phyloP scores from a whole-genome alignment of 768 basidiomycete genomes.

The Lactarius hatsudake region DNA sequence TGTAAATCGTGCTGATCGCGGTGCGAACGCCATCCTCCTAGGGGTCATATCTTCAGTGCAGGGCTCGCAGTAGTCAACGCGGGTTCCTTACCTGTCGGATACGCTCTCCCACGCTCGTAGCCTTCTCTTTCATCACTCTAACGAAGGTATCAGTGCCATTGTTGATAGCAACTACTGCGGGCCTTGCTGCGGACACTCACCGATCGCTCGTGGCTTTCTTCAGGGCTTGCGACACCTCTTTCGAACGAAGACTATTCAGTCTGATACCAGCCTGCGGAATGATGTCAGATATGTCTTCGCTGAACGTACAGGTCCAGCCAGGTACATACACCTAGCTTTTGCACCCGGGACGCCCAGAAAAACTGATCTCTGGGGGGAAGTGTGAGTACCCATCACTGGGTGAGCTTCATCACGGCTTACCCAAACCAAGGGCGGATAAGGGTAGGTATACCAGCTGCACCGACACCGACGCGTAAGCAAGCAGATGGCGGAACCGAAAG shows the following conservation, averaged over 20 bases:
- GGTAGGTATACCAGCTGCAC: constrained; percentile 56
- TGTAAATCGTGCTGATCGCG: constrained; percentile 54
- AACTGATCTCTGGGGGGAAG: constrained; percentile 46
- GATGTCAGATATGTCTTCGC: not conserved
- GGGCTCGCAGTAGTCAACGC: not conserved
- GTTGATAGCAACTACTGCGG: not conserved
- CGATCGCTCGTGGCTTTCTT: constrained; percentile 53
- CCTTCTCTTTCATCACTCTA: constrained; percentile 61
- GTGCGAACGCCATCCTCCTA: constrained; percentile 60
- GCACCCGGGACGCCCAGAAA: constrained; percentile 62
- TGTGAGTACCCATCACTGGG: not conserved
- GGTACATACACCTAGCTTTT: constrained; percentile 52
- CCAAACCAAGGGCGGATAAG: constrained; percentile 72
- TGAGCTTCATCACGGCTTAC: constrained; percentile 24
- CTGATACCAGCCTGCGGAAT: constrained; percentile 46
- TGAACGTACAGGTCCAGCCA: not conserved
- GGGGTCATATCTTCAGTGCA: constrained; percentile 1
- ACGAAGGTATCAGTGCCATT: not conserved
- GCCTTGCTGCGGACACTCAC: constrained; percentile 37
- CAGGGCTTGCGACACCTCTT: constrained; percentile 52
- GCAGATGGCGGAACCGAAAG: not conserved
- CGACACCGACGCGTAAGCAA: not conserved
- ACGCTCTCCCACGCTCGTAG: constrained; percentile 44
- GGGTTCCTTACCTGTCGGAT: constrained; percentile 38
- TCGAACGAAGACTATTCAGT: constrained; percentile 46